Conservation (phyloP, 2,329 filamentous ascomycete genomes). For the Aspergillus caelatus region DNA sequence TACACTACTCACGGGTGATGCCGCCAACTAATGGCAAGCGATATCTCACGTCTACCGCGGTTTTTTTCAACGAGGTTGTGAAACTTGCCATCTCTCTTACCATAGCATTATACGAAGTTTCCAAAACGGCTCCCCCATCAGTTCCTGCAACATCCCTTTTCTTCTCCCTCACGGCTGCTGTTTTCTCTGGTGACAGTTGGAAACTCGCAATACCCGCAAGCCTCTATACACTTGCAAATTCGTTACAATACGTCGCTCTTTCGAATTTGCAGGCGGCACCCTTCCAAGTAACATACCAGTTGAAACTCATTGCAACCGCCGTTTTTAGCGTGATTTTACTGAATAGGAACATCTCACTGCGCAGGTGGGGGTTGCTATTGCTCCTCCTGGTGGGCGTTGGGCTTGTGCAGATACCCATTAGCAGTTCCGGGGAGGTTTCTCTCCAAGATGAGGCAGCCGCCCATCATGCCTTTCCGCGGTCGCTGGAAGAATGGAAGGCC, state of each 20-base stretch:
- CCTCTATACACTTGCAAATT: conserved; percentile 89
- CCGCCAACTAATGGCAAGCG: conserved; percentile 78
- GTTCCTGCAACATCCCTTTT: conserved; percentile 80
- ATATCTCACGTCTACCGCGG: conserved; percentile 91
- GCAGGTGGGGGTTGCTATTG: conserved; percentile 79
- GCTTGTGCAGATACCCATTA: conserved; percentile 77
- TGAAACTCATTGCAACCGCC: conserved; percentile 91
- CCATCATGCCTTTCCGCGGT: conserved; percentile 71
- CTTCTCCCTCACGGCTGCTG: conserved; percentile 73
- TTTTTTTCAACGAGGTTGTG: conserved; percentile 89
- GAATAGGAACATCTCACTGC: conserved; percentile 67
- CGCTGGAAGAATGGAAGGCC: conserved; percentile 72
- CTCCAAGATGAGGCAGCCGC: conserved; percentile 68
- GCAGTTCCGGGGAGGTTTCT: conserved; percentile 53
- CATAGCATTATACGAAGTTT: conserved; percentile 85
- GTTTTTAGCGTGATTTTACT: conserved; percentile 82
- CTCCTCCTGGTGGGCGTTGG: conserved; percentile 80
- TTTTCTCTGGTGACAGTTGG: conserved; percentile 92
- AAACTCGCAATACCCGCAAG: conserved; percentile 87
- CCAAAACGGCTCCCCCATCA: conserved; percentile 73
- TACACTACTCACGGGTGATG: conserved; percentile 96
- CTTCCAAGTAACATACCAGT: conserved; percentile 90
- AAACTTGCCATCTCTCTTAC: conserved; percentile 86
- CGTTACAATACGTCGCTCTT: conserved; percentile 88
- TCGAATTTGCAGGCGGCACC: conserved; percentile 90